Base-by-base conservation (phyloP, 805 yeast genomes). In the Nakazawaea laoshanensis region DNA sequence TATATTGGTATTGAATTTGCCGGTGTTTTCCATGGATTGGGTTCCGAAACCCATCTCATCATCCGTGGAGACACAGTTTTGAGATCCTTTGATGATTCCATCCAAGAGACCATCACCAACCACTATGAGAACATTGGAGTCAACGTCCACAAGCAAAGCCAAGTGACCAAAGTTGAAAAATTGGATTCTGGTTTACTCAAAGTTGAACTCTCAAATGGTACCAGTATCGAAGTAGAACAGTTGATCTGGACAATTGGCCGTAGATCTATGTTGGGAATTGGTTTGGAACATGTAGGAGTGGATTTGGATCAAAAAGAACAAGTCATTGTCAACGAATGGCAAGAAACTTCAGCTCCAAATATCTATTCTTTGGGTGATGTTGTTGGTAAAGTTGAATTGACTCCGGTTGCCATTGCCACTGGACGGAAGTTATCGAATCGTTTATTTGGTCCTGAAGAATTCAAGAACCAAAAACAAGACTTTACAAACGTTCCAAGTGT, bases 341-440 rank as follows among this genome's bases (percentile, higher is more conserved):
- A 92, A 67, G 73, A 76, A 51, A 81, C 96, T 7, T 65, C 74
- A 32, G 71, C 81, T 42, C 63, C 72, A 36, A 70, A 75, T 54
- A 67, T 92, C 42, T 85, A 70, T 53, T 80, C 98, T 2, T 63
- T 92, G 29, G 99, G 99, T 50, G 99, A 92, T 56, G 94, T 89
- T 39, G 81, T 84, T 27, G 96, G 96, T 41, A 77, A 82, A 19
- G 81, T 84, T 28, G 97, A 92, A 64, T 71, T 92, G 48, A 92
- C 99, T 3, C 99, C 99, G 7, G 96, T 87, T 27, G 98, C 98
- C 24, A 92, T 92, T 62, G 96, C 98, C 23, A 88, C 98, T 7
- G 99, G 99, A 40, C 79, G 99, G 60, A 84, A 76, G 55, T 70
- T 92, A 45, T 74, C 96, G 19, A 88, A 89, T 64, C 74, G 99